These are phyloP conservation scores for Kurtzmaniella quercitrusa DNA, from an alignment of 1,139 yeast species.

Conservation along the genomic window DNA sequence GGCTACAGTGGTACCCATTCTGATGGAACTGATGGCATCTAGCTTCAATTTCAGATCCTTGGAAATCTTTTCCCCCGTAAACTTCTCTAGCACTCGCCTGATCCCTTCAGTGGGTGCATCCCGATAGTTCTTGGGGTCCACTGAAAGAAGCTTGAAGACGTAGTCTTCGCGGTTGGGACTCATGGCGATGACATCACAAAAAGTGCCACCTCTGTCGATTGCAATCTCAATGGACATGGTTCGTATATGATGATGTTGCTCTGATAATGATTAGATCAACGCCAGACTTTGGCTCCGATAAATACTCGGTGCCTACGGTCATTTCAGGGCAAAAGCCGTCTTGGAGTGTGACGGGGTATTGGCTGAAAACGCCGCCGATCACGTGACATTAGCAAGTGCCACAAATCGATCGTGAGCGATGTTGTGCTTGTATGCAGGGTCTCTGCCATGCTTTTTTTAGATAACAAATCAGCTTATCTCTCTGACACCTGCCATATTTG, in stretches of 20 bases:
- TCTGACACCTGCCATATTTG: no score
- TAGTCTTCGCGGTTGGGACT: conserved; percentile 35
- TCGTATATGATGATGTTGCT: no score
- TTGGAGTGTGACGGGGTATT: not conserved
- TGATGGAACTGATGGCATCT: conserved; percentile 26
- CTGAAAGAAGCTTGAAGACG: conserved; percentile 68
- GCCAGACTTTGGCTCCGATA: not conserved
- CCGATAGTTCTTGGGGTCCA: conserved; percentile 76
- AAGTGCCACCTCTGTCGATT: conserved; percentile 76
- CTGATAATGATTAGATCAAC: no score
- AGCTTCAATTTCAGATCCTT: conserved; percentile 27
- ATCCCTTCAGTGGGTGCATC: conserved; percentile 95
- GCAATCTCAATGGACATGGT: conserved; percentile 20
- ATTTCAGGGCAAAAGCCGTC: not conserved
- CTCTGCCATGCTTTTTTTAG: no score
- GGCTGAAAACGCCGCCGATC: not conserved
- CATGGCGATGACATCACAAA: conserved; percentile 73
- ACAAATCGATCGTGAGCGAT: no score
- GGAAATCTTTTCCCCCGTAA: conserved; percentile 48
- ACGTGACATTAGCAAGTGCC: not conserved
- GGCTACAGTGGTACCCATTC: conserved; percentile 41
- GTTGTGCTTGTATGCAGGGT: not conserved
- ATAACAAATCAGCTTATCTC: no score
- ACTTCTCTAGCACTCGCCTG: conserved; percentile 64
- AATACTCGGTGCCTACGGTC: not conserved